These are phyloP conservation scores for Sanghuangporus sanghuang DNA, from an alignment of 1,284 basidiomycete genomes.

Conservation along the genomic window DNA sequence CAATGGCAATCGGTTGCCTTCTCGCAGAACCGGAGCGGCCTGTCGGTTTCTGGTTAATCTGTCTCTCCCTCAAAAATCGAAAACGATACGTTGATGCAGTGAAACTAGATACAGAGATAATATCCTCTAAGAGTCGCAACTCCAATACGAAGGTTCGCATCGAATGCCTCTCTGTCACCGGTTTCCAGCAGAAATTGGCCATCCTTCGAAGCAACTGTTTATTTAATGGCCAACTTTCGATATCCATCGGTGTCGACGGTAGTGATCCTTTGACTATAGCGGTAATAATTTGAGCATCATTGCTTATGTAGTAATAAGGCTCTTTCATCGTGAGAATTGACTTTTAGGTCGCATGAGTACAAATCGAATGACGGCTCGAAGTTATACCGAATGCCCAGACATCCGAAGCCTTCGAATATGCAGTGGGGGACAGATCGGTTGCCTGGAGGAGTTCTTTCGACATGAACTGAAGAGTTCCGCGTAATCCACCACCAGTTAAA, in stretches of 20 bases:
- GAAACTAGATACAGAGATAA: no score
- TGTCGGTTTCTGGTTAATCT: no score
- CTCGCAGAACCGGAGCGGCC: no score
- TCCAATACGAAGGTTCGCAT: no score
- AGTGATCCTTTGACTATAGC: neutral
- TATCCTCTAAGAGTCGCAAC: no score
- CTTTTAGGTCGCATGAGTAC: neutral
- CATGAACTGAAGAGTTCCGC: slow-evolving; percentile 2
- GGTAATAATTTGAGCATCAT: neutral
- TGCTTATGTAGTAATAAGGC: neutral
- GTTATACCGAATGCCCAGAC: slow-evolving; percentile 11
- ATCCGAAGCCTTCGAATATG: neutral
- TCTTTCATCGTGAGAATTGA: neutral
- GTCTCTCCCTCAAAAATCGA: no score
- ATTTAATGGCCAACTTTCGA: neutral
- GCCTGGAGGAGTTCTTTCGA: neutral
- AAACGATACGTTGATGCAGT: no score
- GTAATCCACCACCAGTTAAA: neutral
- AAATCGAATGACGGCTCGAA: neutral
- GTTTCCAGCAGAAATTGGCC: neutral
- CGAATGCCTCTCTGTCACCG: no score
- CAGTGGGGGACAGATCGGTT: neutral
- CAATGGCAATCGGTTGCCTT: no score
- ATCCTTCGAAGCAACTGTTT: neutral
- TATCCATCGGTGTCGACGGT: neutral